Conservation (phyloP, 345 rosid species). For the Heritiera fomes region DNA sequence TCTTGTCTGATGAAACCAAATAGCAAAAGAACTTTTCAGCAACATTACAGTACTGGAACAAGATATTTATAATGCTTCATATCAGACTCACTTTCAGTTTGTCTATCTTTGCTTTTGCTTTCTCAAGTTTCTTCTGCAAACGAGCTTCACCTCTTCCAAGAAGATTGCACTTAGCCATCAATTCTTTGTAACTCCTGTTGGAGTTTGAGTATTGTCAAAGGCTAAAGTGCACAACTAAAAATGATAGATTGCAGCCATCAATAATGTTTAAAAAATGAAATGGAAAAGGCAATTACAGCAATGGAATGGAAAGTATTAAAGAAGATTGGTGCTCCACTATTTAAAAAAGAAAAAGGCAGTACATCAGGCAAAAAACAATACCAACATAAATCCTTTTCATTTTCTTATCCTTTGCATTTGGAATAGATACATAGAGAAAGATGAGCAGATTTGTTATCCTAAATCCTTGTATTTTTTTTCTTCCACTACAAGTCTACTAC, state of each 20-base stretch:
- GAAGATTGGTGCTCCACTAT: neutral
- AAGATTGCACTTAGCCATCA: constrained; percentile 85
- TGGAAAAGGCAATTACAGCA: neutral
- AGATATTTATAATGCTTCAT: no score
- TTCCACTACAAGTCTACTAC: neutral
- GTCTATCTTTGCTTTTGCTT: constrained; percentile 66
- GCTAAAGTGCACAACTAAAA: neutral
- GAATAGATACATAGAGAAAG: no score
- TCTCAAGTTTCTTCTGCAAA: constrained; percentile 63
- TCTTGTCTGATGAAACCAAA: no score
- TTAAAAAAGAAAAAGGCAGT: neutral
- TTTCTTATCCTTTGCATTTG: no score
- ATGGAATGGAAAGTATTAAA: neutral
- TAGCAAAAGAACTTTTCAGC: no score
- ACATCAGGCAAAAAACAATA: neutral
- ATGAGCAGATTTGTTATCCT: no score
- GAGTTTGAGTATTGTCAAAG: constrained; percentile 5
- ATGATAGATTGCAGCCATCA: neutral
- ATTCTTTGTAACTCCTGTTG: constrained; percentile 78
- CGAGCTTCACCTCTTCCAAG: constrained; percentile 89
- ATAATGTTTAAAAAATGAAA: neutral
- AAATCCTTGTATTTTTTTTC: neutral
- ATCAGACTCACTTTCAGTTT: constrained; percentile 27
- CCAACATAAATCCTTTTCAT: neutral
- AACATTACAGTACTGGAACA: no score